phyloP scores from a whole-genome alignment of 164 flowering plant species.

The Liriodendron chinense region DNA sequence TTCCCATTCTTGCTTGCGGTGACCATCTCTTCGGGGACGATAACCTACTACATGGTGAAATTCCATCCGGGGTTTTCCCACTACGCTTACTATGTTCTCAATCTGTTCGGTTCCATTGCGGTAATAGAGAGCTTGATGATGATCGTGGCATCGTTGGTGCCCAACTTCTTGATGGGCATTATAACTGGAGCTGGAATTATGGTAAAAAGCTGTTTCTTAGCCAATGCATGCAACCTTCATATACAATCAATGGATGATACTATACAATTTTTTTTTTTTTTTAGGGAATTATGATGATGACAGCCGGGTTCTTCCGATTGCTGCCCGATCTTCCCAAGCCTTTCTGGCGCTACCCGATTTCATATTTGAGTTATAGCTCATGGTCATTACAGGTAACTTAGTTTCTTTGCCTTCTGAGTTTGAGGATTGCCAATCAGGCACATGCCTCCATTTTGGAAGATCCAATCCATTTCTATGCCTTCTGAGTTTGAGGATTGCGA shows the following conservation, averaged over 20 bases:
- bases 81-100: conserved; percentile 30
- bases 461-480: neutral
- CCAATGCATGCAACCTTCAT: neutral
- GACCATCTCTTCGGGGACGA: conserved; percentile 34
- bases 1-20: conserved; percentile 54
- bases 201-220: conserved; percentile 22
- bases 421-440: neutral
- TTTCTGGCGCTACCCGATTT: conserved; percentile 82
- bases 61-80: conserved; percentile 37
- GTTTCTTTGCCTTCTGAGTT: neutral
- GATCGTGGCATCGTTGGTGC: conserved; percentile 68
- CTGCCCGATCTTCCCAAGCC: conserved; percentile 80
- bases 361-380: conserved; percentile 62
- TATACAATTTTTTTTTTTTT: neutral
- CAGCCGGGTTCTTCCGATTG: conserved; percentile 73
- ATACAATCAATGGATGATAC: neutral
- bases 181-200: conserved; percentile 40
- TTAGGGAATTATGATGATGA: conserved; percentile 86
- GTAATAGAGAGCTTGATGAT: conserved; percentile 72
- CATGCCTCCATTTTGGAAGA: neutral
- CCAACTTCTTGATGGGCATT: conserved; percentile 60
- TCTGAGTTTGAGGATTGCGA: neutral
- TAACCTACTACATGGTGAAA: conserved; percentile 57
- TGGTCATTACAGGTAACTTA: conserved; percentile 74
- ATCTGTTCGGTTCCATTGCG: conserved; percentile 41